phyloP scores from a whole-genome alignment of 73 alveolate species.

The Strombidium stylifer region DNA sequence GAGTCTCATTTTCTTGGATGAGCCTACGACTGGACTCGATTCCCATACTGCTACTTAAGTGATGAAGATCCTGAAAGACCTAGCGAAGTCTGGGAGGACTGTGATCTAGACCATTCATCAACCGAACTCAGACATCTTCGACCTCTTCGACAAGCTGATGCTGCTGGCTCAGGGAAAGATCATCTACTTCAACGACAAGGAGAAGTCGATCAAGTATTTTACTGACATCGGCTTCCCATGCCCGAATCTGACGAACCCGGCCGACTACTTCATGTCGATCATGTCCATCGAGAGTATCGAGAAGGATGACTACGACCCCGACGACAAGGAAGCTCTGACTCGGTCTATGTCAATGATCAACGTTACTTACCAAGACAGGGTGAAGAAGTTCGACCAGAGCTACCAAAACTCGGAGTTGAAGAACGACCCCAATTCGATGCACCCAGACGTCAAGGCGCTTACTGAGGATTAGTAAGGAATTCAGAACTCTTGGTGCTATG shows the following conservation, averaged over 20 bases:
- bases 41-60: slow-evolving; percentile 82
- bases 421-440: slow-evolving; percentile 6
- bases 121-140: slow-evolving; percentile 84
- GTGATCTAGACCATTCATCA: slow-evolving; percentile 84
- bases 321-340: not conserved
- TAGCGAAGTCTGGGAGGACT: slow-evolving; percentile 69
- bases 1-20: slow-evolving; percentile 84
- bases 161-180: slow-evolving; percentile 77
- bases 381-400: slow-evolving; percentile 8
- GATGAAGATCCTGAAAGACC: slow-evolving; percentile 55
- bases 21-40: slow-evolving; percentile 93
- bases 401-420: slow-evolving; percentile 11
- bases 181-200: slow-evolving; percentile 68
- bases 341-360: not conserved
- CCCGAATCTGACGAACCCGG: slow-evolving; percentile 80
- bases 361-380: slow-evolving; percentile 13
- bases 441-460: not conserved
- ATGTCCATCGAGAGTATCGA: slow-evolving; percentile 39
- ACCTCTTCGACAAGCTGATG: slow-evolving; percentile 75
- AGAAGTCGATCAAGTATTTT: slow-evolving; percentile 61
- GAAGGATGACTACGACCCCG: slow-evolving; percentile 16
- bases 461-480: not conserved
- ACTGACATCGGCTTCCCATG: slow-evolving; percentile 53
- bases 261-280: slow-evolving; percentile 71
- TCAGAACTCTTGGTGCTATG: slow-evolving; percentile 2